Evolutionary conservation across 2,329 filamentous ascomycete species (phyloP).

Genomic region (Didymella pinodella): DNA sequence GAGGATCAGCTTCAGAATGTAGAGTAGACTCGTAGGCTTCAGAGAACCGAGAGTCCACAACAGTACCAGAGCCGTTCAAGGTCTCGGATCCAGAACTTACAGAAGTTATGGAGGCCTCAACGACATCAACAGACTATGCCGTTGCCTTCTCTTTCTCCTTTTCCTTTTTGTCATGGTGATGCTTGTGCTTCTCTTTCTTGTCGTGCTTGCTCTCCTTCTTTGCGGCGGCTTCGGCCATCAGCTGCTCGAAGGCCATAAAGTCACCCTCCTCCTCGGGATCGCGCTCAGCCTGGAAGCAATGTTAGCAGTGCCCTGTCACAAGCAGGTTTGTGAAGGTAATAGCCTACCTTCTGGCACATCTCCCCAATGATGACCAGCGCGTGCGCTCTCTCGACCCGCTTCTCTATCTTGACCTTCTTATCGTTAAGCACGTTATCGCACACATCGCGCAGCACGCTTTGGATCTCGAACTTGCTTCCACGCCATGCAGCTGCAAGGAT

Average conservation of each 20-base stretch:
- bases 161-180: conserved; percentile 49
- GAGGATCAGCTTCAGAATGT: neutral
- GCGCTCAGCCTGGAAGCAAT: conserved; percentile 73
- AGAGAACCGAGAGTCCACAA: no score
- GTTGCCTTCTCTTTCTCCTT: conserved; percentile 36
- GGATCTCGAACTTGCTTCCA: conserved; percentile 97
- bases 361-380: conserved; percentile 88
- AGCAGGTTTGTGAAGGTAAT: neutral
- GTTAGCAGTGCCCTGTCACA: conserved; percentile 1
- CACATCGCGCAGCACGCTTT: conserved; percentile 92
- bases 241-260: conserved; percentile 97
- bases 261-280: conserved; percentile 97
- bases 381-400: conserved; percentile 89
- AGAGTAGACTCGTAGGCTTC: neutral
- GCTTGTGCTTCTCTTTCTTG: conserved; percentile 42
- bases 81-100: no score
- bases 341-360: conserved; percentile 81
- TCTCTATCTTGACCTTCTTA: conserved; percentile 78
- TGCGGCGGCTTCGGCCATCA: conserved; percentile 93
- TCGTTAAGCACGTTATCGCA: conserved; percentile 87
- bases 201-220: conserved; percentile 89
- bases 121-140: conserved; percentile 4
- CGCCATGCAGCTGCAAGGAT: conserved; percentile 96
- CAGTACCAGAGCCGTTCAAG: neutral
- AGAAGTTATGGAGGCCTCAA: neutral